Base-by-base conservation (phyloP, 768 basidiomycete species). In the Sutorius australiensis region DNA sequence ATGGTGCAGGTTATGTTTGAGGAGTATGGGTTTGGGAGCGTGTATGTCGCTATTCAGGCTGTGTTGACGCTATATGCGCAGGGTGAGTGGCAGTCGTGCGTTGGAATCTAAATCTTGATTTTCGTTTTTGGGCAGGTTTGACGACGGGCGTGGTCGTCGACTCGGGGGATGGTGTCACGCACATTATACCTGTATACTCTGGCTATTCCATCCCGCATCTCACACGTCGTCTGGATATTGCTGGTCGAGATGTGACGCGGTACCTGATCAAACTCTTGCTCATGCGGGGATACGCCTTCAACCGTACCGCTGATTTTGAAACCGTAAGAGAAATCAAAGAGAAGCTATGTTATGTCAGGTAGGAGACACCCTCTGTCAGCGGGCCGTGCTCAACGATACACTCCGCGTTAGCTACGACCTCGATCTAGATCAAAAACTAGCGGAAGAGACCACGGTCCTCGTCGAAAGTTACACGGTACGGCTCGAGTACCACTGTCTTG, bases 261-360 rank as follows among this genome's bases (percentile, higher is more conserved):
- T 99, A 99, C 73, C 77, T 99, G 72, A 99, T 99, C 82, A 99
- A 98, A 74, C 80, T 99, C n/a, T 78, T 99, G 32, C 83, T 98
- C 61, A 98, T 98, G 95, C 86, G 95, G n/a, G 97, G 97, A n/a
- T 98, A 99, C 70, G 97, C 97, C 1, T 98, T 99, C 81, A 98
- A 99, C 74, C 85, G 97, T 37, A 99, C 97, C 3, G 97, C 97
- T 27, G 97, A 99, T 74, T 99, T 99, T 64, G 97, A 99, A 76
- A 99, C 97, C 2, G 97, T 99, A 19, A 77, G 95, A 31, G 92
- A 97, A 70, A 98, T 99, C 75, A 99, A 99, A 74, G 97, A 99
- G 78, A 97, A 95, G 70, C 72, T 98, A 41, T 99, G 97, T 74
- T 99, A 98, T 67, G 90, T 97, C 65, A 95, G 90, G 92, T 94